These are phyloP conservation scores for Penicillium freii DNA, from an alignment of 2,329 filamentous ascomycete genomes.

Conservation along the genomic window DNA sequence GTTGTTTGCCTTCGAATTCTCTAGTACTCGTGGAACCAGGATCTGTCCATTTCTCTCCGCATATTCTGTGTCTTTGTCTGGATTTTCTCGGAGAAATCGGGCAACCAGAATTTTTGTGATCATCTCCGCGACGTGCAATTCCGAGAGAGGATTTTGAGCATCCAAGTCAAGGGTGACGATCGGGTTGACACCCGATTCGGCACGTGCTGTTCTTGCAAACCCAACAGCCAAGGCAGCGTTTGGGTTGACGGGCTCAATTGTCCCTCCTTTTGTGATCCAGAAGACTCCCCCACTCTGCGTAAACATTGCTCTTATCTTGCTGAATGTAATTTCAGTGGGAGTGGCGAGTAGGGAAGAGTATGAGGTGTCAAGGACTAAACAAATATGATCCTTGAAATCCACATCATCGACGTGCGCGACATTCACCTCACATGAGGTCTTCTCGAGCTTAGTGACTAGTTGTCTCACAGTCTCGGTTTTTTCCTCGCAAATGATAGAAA, in stretches of 20 bases:
- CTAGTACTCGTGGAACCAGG: constrained; percentile 25
- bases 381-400: constrained; percentile 14
- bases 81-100: constrained; percentile 6
- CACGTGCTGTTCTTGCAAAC: constrained; percentile 28
- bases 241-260: constrained; percentile 12
- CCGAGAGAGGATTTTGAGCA: constrained; percentile 4
- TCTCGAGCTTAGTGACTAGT: constrained; percentile 1
- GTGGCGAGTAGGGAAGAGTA: not conserved
- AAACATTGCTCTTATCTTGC: constrained; percentile 20
- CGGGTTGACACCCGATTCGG: constrained; percentile 22
- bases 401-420: constrained; percentile 8
- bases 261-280: constrained; percentile 27
- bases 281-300: constrained; percentile 17
- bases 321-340: not conserved
- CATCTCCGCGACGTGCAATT: constrained; percentile 2
- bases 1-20: constrained; percentile 8
- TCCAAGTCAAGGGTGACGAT: constrained; percentile 29
- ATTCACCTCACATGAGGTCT: not conserved
- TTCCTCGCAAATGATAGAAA: constrained; percentile 16
- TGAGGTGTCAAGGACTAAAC: constrained; percentile 21
- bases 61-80: constrained; percentile 27
- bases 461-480: not conserved
- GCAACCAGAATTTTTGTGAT: constrained; percentile 14
- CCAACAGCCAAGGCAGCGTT: constrained; percentile 20
- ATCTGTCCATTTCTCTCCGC: constrained; percentile 22